Evolutionary conservation across 352 stramenopile species (phyloP).

Genomic region (Phytopythium kandeliae): DNA sequence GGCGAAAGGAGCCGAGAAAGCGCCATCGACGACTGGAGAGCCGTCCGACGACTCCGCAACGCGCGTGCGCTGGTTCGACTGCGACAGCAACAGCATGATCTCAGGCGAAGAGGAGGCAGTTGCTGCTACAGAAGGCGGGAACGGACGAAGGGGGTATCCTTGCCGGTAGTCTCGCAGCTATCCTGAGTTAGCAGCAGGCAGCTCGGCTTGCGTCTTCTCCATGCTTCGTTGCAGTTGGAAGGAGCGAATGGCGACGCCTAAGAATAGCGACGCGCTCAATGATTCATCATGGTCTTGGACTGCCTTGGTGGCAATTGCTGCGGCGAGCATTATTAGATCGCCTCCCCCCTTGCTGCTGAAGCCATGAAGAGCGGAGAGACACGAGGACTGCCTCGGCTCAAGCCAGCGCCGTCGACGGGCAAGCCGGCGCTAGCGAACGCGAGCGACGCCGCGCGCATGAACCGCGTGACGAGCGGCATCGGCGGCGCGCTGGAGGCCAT

Average conservation of each 20-base stretch:
- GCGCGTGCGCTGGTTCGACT: conserved; percentile 1
- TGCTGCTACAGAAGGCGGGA: too few relatives aligned
- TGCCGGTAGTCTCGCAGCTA: neutral
- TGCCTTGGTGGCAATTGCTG: too few relatives aligned
- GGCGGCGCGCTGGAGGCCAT: conserved; percentile 54
- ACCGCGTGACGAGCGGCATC: conserved; percentile 66
- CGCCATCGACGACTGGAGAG: too few relatives aligned
- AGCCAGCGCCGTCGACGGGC: conserved; percentile 36
- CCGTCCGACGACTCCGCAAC: too few relatives aligned
- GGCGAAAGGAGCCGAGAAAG: too few relatives aligned
- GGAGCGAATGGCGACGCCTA: neutral
- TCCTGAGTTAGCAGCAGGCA: neutral
- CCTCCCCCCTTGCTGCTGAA: neutral
- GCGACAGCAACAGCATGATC: conserved; percentile 1
- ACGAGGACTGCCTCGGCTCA: conserved; percentile 34
- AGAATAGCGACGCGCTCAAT: neutral
- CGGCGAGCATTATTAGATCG: too few relatives aligned
- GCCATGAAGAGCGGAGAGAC: neutral
- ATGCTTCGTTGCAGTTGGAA: too few relatives aligned
- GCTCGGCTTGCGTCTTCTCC: neutral
- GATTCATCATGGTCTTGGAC: too few relatives aligned
- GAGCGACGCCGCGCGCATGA: conserved; percentile 52
- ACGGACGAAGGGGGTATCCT: neutral
- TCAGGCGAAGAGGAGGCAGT: too few relatives aligned
- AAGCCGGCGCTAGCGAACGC: conserved; percentile 41